phyloP scores from a whole-genome alignment of 2,329 filamentous ascomycete genomes.

The Zymoseptoria brevis region DNA sequence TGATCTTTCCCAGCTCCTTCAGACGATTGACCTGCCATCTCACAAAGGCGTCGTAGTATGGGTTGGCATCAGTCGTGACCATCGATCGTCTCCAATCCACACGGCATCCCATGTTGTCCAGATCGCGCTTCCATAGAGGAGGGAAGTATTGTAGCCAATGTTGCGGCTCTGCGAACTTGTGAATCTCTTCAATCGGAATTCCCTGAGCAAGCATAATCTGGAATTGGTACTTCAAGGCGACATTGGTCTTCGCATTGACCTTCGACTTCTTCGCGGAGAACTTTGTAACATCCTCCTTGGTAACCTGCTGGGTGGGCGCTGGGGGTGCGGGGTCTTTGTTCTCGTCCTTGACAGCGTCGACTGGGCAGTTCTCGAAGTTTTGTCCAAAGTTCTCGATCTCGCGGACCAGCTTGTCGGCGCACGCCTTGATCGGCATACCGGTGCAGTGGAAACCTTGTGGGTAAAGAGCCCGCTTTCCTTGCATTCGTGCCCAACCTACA shows the following conservation, averaged over 20 bases:
- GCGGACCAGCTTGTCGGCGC: constrained; percentile 84
- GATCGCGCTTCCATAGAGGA: constrained; percentile 67
- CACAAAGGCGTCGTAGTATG: constrained; percentile 92
- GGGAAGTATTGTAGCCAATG: constrained; percentile 93
- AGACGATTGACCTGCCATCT: constrained; percentile 95
- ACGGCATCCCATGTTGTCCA: constrained; percentile 74
- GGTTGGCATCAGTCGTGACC: constrained; percentile 92
- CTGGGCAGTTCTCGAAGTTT: constrained; percentile 71
- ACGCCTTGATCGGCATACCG: constrained; percentile 96
- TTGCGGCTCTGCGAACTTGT: constrained; percentile 83
- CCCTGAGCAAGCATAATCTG: constrained; percentile 91
- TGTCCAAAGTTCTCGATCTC: constrained; percentile 85
- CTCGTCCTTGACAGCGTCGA: constrained; percentile 44
- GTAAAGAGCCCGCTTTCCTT: constrained; percentile 78
- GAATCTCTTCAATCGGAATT: constrained; percentile 79
- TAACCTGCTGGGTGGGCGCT: constrained; percentile 54
- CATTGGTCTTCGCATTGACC: constrained; percentile 69
- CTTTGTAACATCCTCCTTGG: constrained; percentile 79
- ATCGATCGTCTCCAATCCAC: constrained; percentile 92
- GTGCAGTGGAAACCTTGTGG: constrained; percentile 94
- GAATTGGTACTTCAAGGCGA: constrained; percentile 93
- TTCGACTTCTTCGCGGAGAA: constrained; percentile 92
- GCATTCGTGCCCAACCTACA: constrained; percentile 78
- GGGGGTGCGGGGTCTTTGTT: constrained; percentile 37
- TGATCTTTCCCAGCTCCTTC: constrained; percentile 83